These are phyloP conservation scores for Leishmania braziliensis DNA, from an alignment of 208 protist genomes.

Conservation along the genomic window DNA sequence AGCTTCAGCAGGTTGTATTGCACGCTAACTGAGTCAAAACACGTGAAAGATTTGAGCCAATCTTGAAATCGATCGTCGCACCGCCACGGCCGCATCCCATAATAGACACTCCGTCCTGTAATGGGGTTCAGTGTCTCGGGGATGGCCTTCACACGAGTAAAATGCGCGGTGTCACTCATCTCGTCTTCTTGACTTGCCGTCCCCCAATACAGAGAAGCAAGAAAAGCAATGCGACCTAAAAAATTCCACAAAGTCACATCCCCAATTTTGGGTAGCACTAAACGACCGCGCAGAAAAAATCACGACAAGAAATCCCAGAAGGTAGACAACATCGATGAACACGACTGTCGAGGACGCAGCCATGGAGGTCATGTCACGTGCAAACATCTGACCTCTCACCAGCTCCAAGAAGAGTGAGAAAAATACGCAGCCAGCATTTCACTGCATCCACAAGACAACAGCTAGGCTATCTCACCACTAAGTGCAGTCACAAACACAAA, in stretches of 20 bases:
- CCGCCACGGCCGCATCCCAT: slow-evolving; percentile 79
- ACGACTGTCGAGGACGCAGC: no score
- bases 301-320: no score
- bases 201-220: not conserved
- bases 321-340: no score
- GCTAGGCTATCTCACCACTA: no score
- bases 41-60: slow-evolving; percentile 64
- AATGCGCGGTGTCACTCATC: slow-evolving; percentile 67
- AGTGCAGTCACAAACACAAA: no score
- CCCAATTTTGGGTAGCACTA: no score
- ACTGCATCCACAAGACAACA: no score
- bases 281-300: no score
- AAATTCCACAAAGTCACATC: not conserved
- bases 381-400: no score
- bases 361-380: no score
- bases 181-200: not conserved
- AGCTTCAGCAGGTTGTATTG: slow-evolving; percentile 42
- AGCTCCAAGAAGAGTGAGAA: no score
- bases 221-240: not conserved
- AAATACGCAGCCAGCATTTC: no score
- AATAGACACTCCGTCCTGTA: slow-evolving; percentile 81
- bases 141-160: slow-evolving; percentile 60
- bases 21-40: slow-evolving; percentile 44
- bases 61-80: slow-evolving; percentile 88
- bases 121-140: slow-evolving; percentile 75